Base-by-base conservation (phyloP, 139 green algal genomes). In the Spirogloea muscicola region DNA sequence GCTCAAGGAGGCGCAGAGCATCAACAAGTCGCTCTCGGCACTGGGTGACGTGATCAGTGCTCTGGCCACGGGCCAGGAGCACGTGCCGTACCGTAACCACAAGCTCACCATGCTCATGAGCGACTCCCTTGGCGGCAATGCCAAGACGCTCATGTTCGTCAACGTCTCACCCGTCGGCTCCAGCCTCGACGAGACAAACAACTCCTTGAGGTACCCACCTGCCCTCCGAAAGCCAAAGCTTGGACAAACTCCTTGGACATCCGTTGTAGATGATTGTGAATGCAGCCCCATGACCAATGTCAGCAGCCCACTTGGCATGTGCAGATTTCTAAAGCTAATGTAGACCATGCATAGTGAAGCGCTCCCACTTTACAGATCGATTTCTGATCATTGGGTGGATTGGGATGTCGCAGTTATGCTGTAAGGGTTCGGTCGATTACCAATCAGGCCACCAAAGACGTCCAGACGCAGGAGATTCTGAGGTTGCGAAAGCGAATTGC, bases 51-150 rank as follows among this genome's bases (percentile, higher is more conserved):
- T 98, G 72, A 97, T 98, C 83, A 87, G 75, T 38, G 91, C 94
- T 18, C 86, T 98, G 33, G 91, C 94, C 31, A 82, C 91, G 72
- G 88, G 91, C 60, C 67, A 87, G 71, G 66, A 74, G 16, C 91
- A 96, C 89, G 92, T 96, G 74, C 92, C 92, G 0, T 97, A 96
- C 88, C 89, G 94, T 72, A 96, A 99, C 84, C 91, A 97, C 88
- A 98, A 99, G 87, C 90, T 99, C 7, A 98, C 94, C 52, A 97
- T 97, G 92, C 87, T 99, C 59, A 96, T 99, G 92, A 88, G 59
- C 62, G 94, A 96, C 81, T 93, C 83, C 34, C 80, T 96, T 10
- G 90, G 75, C 31, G 83, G 83, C 13, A 87, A 87, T 55, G 75
- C 81, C 40, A 87, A 87, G 58, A 87, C 82, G 59, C 82, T 87